phyloP scores from a whole-genome alignment of 2,329 filamentous ascomycete genomes.

The Aspergillus pseudotamarii region DNA sequence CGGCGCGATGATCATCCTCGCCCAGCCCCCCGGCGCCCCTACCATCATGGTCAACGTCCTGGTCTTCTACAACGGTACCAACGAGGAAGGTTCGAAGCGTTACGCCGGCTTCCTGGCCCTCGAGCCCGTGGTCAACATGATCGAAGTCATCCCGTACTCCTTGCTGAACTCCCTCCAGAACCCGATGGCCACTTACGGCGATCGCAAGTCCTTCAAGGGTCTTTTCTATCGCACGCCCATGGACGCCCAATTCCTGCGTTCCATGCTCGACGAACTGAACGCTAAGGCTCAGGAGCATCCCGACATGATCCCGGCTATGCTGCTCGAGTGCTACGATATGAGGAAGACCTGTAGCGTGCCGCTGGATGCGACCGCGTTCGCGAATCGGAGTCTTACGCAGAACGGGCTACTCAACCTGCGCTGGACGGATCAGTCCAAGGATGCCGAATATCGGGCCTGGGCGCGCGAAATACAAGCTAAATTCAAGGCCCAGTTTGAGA shows the following conservation, averaged over 20 bases:
- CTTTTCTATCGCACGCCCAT: constrained; percentile 50
- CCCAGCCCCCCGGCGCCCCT: constrained; percentile 33
- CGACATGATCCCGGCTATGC: constrained; percentile 35
- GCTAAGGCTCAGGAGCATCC: constrained; percentile 29
- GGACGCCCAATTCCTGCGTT: constrained; percentile 34
- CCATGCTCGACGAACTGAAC: constrained; percentile 35
- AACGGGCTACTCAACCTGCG: constrained; percentile 46
- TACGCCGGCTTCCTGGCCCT: constrained; percentile 45
- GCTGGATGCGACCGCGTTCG: constrained; percentile 46
- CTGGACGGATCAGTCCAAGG: constrained; percentile 45
- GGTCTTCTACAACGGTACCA: constrained; percentile 42
- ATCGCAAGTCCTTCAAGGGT: constrained; percentile 48
- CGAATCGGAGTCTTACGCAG: constrained; percentile 49
- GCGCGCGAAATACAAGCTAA: constrained; percentile 38
- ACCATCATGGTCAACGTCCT: constrained; percentile 35
- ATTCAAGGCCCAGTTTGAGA: constrained; percentile 30
- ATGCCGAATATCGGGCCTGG: constrained; percentile 42
- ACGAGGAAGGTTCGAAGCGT: constrained; percentile 37
- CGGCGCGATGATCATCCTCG: constrained; percentile 31
- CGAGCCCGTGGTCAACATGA: constrained; percentile 39
- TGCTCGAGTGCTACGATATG: constrained; percentile 50
- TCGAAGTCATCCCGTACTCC: constrained; percentile 46
- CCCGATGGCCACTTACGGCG: constrained; percentile 41
- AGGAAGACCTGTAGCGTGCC: constrained; percentile 42
- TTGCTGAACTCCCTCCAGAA: constrained; percentile 45